These are phyloP conservation scores for Phytophthora rubi DNA, from an alignment of 352 stramenopile genomes.

Conservation along the genomic window DNA sequence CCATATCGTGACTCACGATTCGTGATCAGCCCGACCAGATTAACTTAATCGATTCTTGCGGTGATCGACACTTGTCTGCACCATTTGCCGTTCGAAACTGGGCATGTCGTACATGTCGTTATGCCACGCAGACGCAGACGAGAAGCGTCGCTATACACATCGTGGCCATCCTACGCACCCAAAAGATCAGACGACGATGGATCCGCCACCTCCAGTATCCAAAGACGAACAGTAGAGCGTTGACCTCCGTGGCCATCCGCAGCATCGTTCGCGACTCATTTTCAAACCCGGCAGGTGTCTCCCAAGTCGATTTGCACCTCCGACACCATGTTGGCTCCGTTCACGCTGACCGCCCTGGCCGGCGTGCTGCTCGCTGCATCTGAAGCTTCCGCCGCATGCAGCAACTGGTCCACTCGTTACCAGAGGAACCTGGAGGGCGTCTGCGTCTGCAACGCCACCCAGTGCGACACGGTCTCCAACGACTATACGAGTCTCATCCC, in stretches of 20 bases:
- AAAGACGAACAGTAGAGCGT: neutral
- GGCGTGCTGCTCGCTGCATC: neutral
- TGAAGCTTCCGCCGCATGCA: slow-evolving; percentile 25
- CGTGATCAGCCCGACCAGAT: neutral
- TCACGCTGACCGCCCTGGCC: slow-evolving; percentile 4
- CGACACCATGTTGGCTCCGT: slow-evolving; percentile 5
- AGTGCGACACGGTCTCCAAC: slow-evolving; percentile 54
- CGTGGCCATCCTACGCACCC: slow-evolving; percentile 33
- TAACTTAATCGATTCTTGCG: slow-evolving; percentile 13
- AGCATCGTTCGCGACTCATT: slow-evolving; percentile 3
- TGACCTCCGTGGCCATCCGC: neutral
- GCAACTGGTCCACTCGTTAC: slow-evolving; percentile 45
- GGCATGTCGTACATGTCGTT: slow-evolving; percentile 16
- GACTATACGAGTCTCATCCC: slow-evolving; percentile 44
- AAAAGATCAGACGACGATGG: slow-evolving; percentile 26
- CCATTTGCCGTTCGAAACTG: slow-evolving; percentile 28
- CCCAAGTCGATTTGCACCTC: neutral
- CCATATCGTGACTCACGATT: neutral
- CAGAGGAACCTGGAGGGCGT: slow-evolving; percentile 46
- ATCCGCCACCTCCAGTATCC: slow-evolving; percentile 9
- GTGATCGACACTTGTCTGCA: slow-evolving; percentile 8
- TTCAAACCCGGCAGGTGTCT: slow-evolving; percentile 3
- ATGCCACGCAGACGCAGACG: slow-evolving; percentile 12
- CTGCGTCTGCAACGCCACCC: slow-evolving; percentile 48
- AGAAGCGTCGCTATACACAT: slow-evolving; percentile 15